These are phyloP conservation scores for Parascedosporium putredinis DNA, from an alignment of 2,329 filamentous ascomycete species.

Conservation along the genomic window DNA sequence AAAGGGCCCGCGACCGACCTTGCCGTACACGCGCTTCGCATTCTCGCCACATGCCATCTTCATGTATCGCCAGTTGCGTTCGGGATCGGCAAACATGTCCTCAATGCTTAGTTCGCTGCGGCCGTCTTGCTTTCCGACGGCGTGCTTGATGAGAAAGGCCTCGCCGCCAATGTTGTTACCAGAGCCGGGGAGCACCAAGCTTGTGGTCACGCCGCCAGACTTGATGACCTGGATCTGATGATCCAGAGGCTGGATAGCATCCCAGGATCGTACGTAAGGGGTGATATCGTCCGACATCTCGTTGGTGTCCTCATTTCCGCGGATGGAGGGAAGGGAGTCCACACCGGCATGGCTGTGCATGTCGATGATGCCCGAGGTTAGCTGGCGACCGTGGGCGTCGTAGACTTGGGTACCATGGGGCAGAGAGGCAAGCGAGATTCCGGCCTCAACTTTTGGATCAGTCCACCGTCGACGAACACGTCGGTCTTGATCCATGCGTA, in stretches of 20 bases:
- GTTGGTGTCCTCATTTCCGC: slow-evolving; percentile 49
- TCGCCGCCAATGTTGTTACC: slow-evolving; percentile 67
- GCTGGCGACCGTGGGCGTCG: slow-evolving; percentile 47
- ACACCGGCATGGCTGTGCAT: slow-evolving; percentile 62
- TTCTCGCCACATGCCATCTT: slow-evolving; percentile 72
- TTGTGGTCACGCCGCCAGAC: slow-evolving; percentile 62
- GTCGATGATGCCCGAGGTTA: slow-evolving; percentile 60
- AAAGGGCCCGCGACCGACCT: slow-evolving; percentile 40
- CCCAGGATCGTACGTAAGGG: slow-evolving; percentile 57
- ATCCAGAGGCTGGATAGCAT: slow-evolving; percentile 53
- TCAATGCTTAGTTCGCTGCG: slow-evolving; percentile 51
- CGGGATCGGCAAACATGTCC: slow-evolving; percentile 57
- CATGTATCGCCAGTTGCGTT: slow-evolving; percentile 57
- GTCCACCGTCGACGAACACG: slow-evolving; percentile 48
- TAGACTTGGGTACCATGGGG: slow-evolving; percentile 39
- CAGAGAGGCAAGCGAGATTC: slow-evolving; percentile 31
- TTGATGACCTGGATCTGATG: slow-evolving; percentile 59
- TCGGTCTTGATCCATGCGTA: slow-evolving; percentile 52
- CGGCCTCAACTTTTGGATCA: slow-evolving; percentile 44
- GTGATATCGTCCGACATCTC: slow-evolving; percentile 55
- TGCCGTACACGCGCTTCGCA: slow-evolving; percentile 51
- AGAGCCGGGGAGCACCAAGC: slow-evolving; percentile 55
- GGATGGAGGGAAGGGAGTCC: slow-evolving; percentile 41
- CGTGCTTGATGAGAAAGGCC: slow-evolving; percentile 58
- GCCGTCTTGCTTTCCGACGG: slow-evolving; percentile 48